A percentile compares a stretch with the other conserved stretches of the same genome.
Evolutionary conservation across 305 asterid species (phyloP).

Genomic region (Solanum hybrid): DNA sequence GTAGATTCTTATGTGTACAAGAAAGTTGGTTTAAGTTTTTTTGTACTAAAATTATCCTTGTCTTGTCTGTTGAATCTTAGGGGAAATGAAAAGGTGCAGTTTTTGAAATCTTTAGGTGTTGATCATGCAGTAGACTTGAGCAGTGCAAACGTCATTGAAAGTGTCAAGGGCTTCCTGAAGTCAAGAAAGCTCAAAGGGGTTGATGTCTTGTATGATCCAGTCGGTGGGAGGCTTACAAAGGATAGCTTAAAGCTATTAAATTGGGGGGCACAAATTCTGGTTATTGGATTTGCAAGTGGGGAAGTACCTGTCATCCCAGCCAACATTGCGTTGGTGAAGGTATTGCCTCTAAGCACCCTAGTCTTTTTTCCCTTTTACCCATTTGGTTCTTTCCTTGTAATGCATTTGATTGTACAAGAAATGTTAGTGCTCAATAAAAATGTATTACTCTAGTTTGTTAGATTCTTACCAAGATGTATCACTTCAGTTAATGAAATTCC

Average conservation of each 20-base stretch:
- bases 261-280: conserved; percentile 93
- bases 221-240: conserved; percentile 87
- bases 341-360: conserved; percentile 13
- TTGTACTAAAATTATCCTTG: conserved; percentile 5
- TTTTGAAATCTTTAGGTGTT: conserved; percentile 70
- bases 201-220: conserved; percentile 95
- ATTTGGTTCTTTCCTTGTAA: background rate
- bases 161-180: conserved; percentile 63
- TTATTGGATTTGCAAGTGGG: conserved; percentile 96
- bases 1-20: background rate
- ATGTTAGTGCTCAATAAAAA: background rate
- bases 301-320: conserved; percentile 81
- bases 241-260: conserved; percentile 67
- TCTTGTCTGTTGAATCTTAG: conserved; percentile 24
- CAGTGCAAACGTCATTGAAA: conserved; percentile 52
- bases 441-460: background rate
- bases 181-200: conserved; percentile 72
- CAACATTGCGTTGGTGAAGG: conserved; percentile 94
- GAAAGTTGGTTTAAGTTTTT: background rate
- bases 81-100: conserved; percentile 73
- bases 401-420: background rate
- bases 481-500: background rate
- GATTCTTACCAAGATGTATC: background rate
- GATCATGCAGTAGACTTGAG: conserved; percentile 80
- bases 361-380: background rate